phyloP scores from a whole-genome alignment of 148 eudicot species.

The Dianthus caryophyllus region DNA sequence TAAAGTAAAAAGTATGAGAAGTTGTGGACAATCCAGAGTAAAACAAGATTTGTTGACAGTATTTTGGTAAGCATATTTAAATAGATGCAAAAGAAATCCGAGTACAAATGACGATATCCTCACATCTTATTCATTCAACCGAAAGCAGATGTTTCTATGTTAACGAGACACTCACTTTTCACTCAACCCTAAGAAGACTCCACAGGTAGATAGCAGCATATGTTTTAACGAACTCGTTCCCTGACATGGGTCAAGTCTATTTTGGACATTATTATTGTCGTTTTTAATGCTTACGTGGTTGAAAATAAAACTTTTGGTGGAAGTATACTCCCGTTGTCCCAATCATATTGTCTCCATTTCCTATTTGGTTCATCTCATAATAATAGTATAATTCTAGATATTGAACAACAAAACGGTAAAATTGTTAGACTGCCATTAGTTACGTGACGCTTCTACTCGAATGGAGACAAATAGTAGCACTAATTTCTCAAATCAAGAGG shows the following conservation, averaged over 20 bases:
- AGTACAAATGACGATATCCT: not conserved
- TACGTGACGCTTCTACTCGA: too few species aligned
- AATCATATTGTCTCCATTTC: too few species aligned
- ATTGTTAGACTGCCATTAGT: too few species aligned
- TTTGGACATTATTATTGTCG: not conserved
- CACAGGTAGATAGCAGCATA: not conserved
- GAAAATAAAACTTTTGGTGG: not conserved
- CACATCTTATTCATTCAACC: not conserved
- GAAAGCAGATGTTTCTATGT: not conserved
- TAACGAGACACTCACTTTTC: not conserved
- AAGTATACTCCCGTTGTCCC: not conserved
- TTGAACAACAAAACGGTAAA: too few species aligned
- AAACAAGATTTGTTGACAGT: not conserved
- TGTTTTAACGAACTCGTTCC: not conserved
- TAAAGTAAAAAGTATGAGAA: not conserved
- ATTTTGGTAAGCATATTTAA: not conserved
- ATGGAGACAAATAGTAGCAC: too few species aligned
- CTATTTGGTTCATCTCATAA: too few species aligned
- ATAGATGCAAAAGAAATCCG: slow-evolving; percentile 5
- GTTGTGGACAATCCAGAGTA: not conserved
- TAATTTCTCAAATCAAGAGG: too few species aligned
- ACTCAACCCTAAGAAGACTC: not conserved
- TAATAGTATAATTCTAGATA: too few species aligned
- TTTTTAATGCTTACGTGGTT: not conserved
- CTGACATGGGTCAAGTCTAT: not conserved